Conservation (phyloP, 768 basidiomycete species). For the Strobilomyces dryophilus region DNA sequence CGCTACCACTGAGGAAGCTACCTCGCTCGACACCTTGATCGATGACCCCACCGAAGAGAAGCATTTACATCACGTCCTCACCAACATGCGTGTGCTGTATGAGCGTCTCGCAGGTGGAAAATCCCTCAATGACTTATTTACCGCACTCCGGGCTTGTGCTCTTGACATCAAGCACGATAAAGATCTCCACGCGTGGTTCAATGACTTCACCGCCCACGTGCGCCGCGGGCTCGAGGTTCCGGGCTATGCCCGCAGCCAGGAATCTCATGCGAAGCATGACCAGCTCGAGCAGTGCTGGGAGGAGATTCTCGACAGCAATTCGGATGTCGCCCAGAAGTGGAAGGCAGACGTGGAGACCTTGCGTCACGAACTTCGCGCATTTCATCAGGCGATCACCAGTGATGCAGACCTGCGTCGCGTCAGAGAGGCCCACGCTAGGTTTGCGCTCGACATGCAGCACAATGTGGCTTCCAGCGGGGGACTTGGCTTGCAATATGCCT, state of each 20-base stretch:
- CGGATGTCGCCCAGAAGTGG: constrained; percentile 46
- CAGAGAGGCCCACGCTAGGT: constrained; percentile 43
- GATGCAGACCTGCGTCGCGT: constrained; percentile 50
- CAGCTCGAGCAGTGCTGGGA: constrained; percentile 50
- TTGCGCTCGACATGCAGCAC: constrained; percentile 47
- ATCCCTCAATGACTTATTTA: constrained; percentile 47
- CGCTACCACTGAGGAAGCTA: constrained; percentile 37
- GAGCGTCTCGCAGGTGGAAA: constrained; percentile 50
- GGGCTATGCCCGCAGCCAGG: constrained; percentile 51
- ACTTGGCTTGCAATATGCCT: constrained; percentile 44
- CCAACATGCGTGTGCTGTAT: constrained; percentile 35
- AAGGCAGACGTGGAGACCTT: constrained; percentile 43
- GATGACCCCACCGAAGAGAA: constrained; percentile 61
- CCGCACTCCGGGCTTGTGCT: constrained; percentile 39
- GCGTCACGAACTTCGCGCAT: constrained; percentile 40
- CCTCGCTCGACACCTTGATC: constrained; percentile 53
- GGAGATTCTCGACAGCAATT: constrained; percentile 41
- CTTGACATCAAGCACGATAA: constrained; percentile 50
- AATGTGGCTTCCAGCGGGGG: constrained; percentile 36
- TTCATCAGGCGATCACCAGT: constrained; percentile 41
- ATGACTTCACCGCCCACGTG: constrained; percentile 47
- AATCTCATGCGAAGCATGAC: constrained; percentile 36
- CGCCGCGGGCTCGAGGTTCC: constrained; percentile 45
- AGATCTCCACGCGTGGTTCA: constrained; percentile 50
- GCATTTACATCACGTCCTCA: constrained; percentile 52